These are phyloP conservation scores for Tympanopsis confertula DNA, from an alignment of 2,329 filamentous ascomycete genomes.

Conservation along the genomic window DNA sequence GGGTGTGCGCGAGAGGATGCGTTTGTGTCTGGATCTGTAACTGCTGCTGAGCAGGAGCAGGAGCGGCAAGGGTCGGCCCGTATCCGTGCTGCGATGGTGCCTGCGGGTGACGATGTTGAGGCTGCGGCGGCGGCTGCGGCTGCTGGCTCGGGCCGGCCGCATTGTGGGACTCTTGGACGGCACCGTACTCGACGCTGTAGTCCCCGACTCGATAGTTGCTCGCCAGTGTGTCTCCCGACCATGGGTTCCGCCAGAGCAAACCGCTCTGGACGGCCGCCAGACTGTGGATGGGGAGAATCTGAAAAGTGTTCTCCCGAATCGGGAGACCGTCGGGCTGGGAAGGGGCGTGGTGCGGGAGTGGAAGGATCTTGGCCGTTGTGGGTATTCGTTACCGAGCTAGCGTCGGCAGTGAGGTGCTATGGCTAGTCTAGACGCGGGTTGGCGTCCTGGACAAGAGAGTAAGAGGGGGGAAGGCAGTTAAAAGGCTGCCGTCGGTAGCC, in stretches of 20 bases:
- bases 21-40: neutral
- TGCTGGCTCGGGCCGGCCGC: conserved; percentile 52
- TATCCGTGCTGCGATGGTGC: conserved; percentile 16
- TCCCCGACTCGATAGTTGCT: conserved; percentile 62
- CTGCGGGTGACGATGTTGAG: conserved; percentile 13
- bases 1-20: neutral
- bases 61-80: conserved; percentile 13
- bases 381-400: neutral
- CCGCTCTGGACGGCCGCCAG: conserved; percentile 63
- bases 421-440: no score
- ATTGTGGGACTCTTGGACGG: conserved; percentile 46
- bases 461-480: no score
- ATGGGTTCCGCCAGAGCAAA: conserved; percentile 69
- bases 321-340: conserved; percentile 30
- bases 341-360: conserved; percentile 14
- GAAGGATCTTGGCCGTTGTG: conserved; percentile 2
- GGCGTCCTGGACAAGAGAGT: no score
- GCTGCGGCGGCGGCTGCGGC: conserved; percentile 45
- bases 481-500: no score
- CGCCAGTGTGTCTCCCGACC: conserved; percentile 61
- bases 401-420: no score
- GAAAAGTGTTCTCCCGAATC: conserved; percentile 34
- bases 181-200: conserved; percentile 66
- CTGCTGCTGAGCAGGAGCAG: conserved; percentile 10
- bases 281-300: conserved; percentile 49